Percentiles rank a stretch among this genome's conserved stretches.
phyloP scores from a whole-genome alignment of 2,329 filamentous ascomycete genomes.

The Zymoseptoria crescenta region DNA sequence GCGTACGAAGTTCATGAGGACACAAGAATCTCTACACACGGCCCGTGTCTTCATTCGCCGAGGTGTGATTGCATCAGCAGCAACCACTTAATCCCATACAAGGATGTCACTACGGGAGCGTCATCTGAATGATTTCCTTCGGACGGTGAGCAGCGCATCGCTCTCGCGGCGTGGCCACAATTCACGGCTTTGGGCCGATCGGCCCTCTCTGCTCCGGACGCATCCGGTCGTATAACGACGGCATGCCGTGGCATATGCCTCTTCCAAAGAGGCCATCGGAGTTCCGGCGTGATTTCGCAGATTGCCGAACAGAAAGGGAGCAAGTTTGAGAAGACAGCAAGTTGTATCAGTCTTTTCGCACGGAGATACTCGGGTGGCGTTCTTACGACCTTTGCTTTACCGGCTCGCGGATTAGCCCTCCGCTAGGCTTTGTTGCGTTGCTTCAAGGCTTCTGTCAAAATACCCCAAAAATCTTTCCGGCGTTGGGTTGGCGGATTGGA shows the following conservation, averaged over 20 bases:
- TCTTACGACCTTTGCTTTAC: not conserved
- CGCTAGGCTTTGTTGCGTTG: not conserved
- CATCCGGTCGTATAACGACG: not conserved
- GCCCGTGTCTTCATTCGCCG: not conserved
- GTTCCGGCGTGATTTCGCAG: not conserved
- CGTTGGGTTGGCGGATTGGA: not conserved
- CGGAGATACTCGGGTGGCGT: not conserved
- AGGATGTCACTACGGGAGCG: not conserved
- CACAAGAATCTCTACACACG: not conserved
- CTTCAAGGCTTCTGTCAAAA: not conserved
- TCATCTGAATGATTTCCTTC: not conserved
- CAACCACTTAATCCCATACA: not conserved
- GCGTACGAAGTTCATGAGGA: slow-evolving; percentile 12
- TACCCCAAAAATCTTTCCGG: not conserved
- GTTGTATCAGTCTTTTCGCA: not conserved
- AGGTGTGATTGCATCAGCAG: not conserved
- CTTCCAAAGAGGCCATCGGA: not conserved
- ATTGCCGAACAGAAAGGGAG: not conserved
- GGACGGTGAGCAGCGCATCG: not conserved
- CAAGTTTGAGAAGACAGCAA: not conserved
- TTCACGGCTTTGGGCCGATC: not conserved
- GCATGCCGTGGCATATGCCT: not conserved
- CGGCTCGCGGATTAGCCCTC: not conserved
- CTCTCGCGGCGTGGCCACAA: not conserved
- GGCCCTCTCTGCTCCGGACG: not conserved